Evolutionary conservation across 2,329 filamentous ascomycete species (phyloP), one percentile per base, ranked within the genome.

Genomic region (Tetracladium maxilliforme): DNA sequence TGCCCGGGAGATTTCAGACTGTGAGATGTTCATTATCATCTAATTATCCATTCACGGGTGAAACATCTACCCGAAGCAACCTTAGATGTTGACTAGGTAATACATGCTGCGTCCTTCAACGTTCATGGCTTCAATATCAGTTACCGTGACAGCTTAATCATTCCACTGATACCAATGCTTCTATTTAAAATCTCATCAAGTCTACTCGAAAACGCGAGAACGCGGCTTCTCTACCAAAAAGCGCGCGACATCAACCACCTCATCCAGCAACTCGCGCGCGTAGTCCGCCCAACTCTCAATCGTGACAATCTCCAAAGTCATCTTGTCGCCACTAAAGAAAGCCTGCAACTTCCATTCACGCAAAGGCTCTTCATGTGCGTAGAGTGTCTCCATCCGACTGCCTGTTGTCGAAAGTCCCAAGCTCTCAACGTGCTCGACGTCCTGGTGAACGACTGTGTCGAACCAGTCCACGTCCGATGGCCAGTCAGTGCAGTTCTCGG

Each of bases 271-370:
- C 9, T 52, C 53, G 22, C 49, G 45, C 2, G 67, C 68, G 24
- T 67, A 58, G 0, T 43, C 49, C 8, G 48, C 51, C 63, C 66
- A 71, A 23, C 56, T 61, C 40, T 64, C 50, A 34, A 69, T 63
- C 3, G 67, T 71, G 12, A 73, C 64, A 40, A 73, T 56, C 49
- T 72, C 69, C 25, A 73, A 47, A 23, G 56, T 61, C 41, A 64
- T 44, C 40, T 44, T 49, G 31, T 60, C 64, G 5, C 56, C 64
- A 24, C 49, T 55, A 16, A 60, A 57, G 46, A 64, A 77, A 13
- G 56, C 68, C 53, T 76, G 66, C 19, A 72, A 56, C 52, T 73
- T 70, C 52, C 68, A 70, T 40, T 61, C 61, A 11, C 54, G 45
- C 21, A 68, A 43, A 19, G 62, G 64, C 33, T 70, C 65, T 16